Conservation (phyloP, 208 protist genomes). For the Wallacemonas rigidus region DNA sequence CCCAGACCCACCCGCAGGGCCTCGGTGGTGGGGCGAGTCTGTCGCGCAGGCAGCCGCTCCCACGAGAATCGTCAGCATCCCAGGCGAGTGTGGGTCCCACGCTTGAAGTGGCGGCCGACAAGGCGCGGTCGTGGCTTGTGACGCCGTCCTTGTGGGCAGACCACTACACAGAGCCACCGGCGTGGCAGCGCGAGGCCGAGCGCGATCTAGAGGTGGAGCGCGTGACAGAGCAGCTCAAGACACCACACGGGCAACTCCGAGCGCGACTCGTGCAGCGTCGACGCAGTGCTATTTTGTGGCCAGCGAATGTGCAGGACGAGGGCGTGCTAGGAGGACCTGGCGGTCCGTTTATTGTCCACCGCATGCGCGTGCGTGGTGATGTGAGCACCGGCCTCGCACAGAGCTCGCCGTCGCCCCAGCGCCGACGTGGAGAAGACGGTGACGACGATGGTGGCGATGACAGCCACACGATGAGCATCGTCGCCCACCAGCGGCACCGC, state of each 20-base stretch:
- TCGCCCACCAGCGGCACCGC: not conserved
- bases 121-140: not conserved
- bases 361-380: conserved; percentile 11
- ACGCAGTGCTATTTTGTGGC: conserved; percentile 40
- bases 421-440: not conserved
- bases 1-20: not conserved
- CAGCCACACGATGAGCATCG: not conserved
- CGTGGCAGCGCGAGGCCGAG: conserved; percentile 1
- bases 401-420: not conserved
- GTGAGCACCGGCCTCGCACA: not conserved
- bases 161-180: conserved; percentile 25
- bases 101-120: not conserved
- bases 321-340: conserved; percentile 31
- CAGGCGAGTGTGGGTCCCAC: not conserved
- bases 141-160: conserved; percentile 35
- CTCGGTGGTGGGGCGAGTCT: not conserved
- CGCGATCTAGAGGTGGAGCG: not conserved
- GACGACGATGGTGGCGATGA: not conserved
- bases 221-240: not conserved
- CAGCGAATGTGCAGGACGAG: conserved; percentile 20
- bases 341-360: conserved; percentile 38
- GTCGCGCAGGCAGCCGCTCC: not conserved
- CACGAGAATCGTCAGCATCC: not conserved
- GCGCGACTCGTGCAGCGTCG: conserved; percentile 15
- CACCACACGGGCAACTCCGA: not conserved